phyloP scores from a whole-genome alignment of 2,329 filamentous ascomycete genomes.

The Epichloe coenophiala region DNA sequence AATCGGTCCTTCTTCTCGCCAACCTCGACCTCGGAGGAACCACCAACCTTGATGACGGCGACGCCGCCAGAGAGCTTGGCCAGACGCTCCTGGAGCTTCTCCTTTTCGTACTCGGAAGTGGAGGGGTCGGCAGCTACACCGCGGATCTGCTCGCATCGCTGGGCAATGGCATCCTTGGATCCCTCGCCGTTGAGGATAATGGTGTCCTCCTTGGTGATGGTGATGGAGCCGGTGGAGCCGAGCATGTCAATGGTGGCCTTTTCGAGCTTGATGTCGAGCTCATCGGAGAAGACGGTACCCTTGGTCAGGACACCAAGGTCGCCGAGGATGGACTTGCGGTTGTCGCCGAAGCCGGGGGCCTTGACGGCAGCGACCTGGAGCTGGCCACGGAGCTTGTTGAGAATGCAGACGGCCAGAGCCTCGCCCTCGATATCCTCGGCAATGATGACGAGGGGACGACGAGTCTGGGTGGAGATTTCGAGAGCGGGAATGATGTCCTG shows the following conservation, averaged over 20 bases:
- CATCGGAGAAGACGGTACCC: constrained; percentile 92
- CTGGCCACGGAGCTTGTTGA: constrained; percentile 99
- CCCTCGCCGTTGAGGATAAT: constrained; percentile 97
- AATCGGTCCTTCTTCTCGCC: constrained; percentile 99
- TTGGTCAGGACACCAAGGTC: constrained; percentile 94
- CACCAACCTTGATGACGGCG: constrained; percentile 98
- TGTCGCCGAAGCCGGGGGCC: constrained; percentile 95
- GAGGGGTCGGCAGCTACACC: constrained; percentile 87
- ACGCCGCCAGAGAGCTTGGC: constrained; percentile 98
- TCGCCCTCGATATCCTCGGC: constrained; percentile 98
- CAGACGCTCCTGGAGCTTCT: constrained; percentile 99
- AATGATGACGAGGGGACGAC: constrained; percentile 93
- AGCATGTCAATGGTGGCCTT: constrained; percentile 95
- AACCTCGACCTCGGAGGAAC: constrained; percentile 94
- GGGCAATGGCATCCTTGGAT: constrained; percentile 80
- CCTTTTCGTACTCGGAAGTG: constrained; percentile 99
- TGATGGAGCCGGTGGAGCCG: constrained; percentile 93
- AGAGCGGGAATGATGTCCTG: constrained; percentile 98
- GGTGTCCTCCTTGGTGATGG: constrained; percentile 99
- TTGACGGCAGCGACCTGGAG: constrained; percentile 98
- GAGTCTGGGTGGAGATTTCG: constrained; percentile 89
- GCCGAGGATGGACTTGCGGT: constrained; percentile 98
- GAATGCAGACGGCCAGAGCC: constrained; percentile 94
- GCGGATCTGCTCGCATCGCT: constrained; percentile 98
- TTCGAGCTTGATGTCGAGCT: constrained; percentile 98